Conservation (phyloP, 768 basidiomycete species). For the Lactarius indigo region DNA sequence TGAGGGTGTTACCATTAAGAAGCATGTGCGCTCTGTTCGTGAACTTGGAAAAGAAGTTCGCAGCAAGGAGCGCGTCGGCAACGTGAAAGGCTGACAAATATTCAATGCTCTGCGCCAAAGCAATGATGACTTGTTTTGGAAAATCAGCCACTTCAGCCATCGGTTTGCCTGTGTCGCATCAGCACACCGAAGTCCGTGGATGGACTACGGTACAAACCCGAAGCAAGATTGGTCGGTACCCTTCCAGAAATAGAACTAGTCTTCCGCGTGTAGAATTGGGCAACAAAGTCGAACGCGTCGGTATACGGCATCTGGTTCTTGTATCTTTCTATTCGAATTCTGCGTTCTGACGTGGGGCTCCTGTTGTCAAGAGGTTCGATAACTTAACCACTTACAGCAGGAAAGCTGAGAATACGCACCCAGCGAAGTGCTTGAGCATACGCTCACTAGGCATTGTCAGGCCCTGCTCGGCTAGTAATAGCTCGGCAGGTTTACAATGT, state of each 20-base stretch:
- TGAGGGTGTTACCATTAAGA: constrained; percentile 81
- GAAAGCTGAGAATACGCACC: constrained; percentile 38
- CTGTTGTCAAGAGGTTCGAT: constrained; percentile 17
- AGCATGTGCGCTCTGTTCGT: constrained; percentile 79
- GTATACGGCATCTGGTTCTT: constrained; percentile 53
- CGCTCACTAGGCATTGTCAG: constrained; percentile 71
- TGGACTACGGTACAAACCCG: constrained; percentile 35
- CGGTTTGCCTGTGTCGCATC: constrained; percentile 46
- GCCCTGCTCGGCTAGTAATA: constrained; percentile 59
- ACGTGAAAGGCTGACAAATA: constrained; percentile 74
- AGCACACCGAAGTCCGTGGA: neutral
- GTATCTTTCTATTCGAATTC: constrained; percentile 63
- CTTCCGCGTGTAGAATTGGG: constrained; percentile 62
- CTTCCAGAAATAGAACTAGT: constrained; percentile 34
- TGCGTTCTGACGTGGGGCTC: constrained; percentile 31
- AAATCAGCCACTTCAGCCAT: constrained; percentile 62
- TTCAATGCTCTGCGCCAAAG: constrained; percentile 67
- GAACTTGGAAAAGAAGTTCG: constrained; percentile 77
- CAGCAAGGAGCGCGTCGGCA: constrained; percentile 73
- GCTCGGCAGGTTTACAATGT: constrained; percentile 79
- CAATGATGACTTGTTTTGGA: constrained; percentile 65
- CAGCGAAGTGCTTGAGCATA: constrained; percentile 67
- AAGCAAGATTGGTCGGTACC: constrained; percentile 44
- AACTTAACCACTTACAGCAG: neutral
- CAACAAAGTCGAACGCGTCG: constrained; percentile 64